Evolutionary conservation across 192 early-diverging fungal species (phyloP), one percentile per base, ranked within the genome.

Genomic region (Diversispora epigaea): DNA sequence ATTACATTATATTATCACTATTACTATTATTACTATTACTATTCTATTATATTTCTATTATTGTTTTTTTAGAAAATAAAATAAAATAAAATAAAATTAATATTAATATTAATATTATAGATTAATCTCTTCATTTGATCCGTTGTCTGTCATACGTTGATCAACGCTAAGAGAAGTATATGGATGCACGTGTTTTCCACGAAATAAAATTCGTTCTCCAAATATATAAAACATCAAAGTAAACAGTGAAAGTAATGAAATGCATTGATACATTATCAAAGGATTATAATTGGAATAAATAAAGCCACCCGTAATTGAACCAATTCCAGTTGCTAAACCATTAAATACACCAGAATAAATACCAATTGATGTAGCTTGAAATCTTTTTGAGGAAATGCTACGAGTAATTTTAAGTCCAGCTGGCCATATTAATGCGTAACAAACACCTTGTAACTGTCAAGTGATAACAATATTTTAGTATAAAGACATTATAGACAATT

Each of bases 351-450:
- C 57, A 60, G 14, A 60, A 60, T 32, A 60, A 25, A 60, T 25
- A 6, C 57, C 57, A 25, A 60, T 5, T 7, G 19, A 60, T 9
- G 57, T 60, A 7, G 57, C 57, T 60, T 60, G 57, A 6, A 25
- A 32, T 8, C 0, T 8, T 21, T 60, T 60, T 60, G 57, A 21
- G 10, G 57, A n/a, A 60, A 60, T 4, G 25, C 10, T 60, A 21
- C n/a, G 19, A 22, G 57, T 60, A 60, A 60, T 60, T 60, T 60
- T 22, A 25, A 60, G 21, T 7, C 57, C 57, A 25, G 57, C n/a
- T 60, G 57, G 19, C 57, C 57, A 60, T 25, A 60, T 32, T 25
- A 60, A 60, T 60, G 57, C n/a, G 3, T 22, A 60, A n/a, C 0
- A 3, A 25, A 32, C 57, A 7, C 57, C 57, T 60, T 60, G 57